Evolutionary conservation across 2,329 filamentous ascomycete genomes (phyloP).

Genomic region (Mycosphaerella arachidis): DNA sequence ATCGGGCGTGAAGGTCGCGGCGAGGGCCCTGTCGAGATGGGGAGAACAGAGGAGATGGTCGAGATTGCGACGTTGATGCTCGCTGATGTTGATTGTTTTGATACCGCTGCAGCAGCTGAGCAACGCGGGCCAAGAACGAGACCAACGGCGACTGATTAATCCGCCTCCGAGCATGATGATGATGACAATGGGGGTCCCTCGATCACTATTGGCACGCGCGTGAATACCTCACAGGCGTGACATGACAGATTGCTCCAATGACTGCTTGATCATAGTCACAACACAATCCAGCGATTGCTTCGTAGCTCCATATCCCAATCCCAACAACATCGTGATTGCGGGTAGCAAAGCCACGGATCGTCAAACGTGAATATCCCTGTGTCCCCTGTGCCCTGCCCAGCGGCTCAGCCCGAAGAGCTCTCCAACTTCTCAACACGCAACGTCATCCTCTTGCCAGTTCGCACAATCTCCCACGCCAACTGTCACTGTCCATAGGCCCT

Average conservation of each 20-base stretch:
- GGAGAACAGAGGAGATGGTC: neutral
- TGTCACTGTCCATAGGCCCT: neutral
- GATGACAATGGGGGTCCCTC: too few relatives aligned
- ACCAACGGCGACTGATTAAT: too few relatives aligned
- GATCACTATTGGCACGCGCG: neutral
- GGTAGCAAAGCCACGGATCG: neutral
- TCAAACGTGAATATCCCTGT: neutral
- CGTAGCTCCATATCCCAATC: neutral
- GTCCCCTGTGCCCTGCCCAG: neutral
- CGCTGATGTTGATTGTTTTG: neutral
- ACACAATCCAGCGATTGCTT: neutral
- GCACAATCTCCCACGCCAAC: neutral
- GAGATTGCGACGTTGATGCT: neutral
- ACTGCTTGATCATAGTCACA: neutral
- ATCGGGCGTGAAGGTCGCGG: neutral
- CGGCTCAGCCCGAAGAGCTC: neutral
- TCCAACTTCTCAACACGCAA: neutral
- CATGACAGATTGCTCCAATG: neutral
- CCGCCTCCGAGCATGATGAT: too few relatives aligned
- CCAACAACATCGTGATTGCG: neutral
- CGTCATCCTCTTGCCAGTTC: constrained; percentile 1
- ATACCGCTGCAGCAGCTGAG: neutral
- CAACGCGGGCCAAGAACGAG: neutral
- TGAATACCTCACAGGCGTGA: neutral
- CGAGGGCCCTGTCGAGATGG: neutral